Evolutionary conservation across 192 early-diverging fungal species (phyloP).

Genomic region (Backusella westeae): DNA sequence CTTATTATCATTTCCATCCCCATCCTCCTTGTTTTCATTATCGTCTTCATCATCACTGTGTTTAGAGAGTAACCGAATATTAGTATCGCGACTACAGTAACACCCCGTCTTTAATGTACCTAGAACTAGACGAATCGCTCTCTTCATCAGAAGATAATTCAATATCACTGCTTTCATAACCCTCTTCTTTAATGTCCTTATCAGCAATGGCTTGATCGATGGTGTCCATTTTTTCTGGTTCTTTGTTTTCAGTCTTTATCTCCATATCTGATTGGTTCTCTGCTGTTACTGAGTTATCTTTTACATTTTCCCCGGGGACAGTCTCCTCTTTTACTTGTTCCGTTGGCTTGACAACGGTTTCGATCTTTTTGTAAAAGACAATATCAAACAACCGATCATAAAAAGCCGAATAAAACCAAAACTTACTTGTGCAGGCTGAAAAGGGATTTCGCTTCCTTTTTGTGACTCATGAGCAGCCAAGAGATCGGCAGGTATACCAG

Average conservation of each 20-base stretch:
- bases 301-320: background rate
- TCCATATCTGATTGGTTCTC: background rate
- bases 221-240: constrained; percentile 16
- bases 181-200: constrained; percentile 21
- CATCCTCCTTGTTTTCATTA: background rate
- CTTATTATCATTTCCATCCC: background rate
- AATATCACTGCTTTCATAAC: constrained; percentile 47
- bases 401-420: background rate
- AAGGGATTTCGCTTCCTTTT: background rate
- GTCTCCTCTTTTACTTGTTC: background rate
- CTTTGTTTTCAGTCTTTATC: background rate
- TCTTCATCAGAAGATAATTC: constrained; percentile 37
- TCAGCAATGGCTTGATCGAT: constrained; percentile 37
- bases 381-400: background rate
- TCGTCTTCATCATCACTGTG: constrained; percentile 1
- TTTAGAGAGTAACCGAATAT: background rate
- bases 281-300: background rate
- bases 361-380: background rate
- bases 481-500: constrained; percentile 1
- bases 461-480: background rate
- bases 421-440: background rate
- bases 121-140: background rate
- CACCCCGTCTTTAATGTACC: background rate
- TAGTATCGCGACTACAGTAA: background rate
- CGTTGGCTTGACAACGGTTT: background rate